Evolutionary conservation across 306 rosid species (phyloP), one percentile per base, ranked within the genome.

Genomic region (Ziziphus jujuba): DNA sequence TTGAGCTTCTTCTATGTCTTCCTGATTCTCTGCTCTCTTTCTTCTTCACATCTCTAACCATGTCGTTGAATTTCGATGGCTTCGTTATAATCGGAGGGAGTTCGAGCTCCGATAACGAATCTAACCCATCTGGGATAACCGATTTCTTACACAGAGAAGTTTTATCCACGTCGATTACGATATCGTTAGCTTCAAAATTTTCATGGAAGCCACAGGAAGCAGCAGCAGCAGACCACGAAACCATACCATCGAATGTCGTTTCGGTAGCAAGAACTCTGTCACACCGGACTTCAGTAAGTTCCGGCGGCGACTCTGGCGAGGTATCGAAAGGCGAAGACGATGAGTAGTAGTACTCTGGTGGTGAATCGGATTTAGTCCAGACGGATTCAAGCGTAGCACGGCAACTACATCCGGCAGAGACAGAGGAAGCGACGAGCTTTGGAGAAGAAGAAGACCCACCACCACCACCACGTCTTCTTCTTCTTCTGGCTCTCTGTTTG

Each of bases 11-110:
- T 72, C 80, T 71, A 35, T 57, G 57, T 9, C 38, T 49, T 36
- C 20, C 28, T 65, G 61, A 54, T 56, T 57, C 61, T 67, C 63
- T 67, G 28, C 59, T 56, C 66, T 70, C 75, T 66, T 74, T 72
- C 81, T 77, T 76, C 65, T 78, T 81, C 31, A 74, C 61, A 23
- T 56, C 67, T 4, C 53, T 68, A 4, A 74, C 61, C 6, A 71
- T 16, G 43, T 81, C 84, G 22, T 56, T 74, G 78, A 76, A 78
- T 17, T 72, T 75, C 5, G 59, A 49, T 1, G 87, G 87, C 65
- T 87, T 92, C 31, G 97, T 83, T 23, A 83, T 70, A 63, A 93
- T 93, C 48, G 90, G 96, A 67, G 96, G 85, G 12, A 87, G 95
- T 31, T 81, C 79, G 10, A 82, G 78, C 45, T 76, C 76, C 5